Percentiles rank a stretch among this genome's conserved stretches.
These are phyloP conservation scores for Aschersonia sp. DNA, from an alignment of 2,329 filamentous ascomycete genomes.

Conservation along the genomic window DNA sequence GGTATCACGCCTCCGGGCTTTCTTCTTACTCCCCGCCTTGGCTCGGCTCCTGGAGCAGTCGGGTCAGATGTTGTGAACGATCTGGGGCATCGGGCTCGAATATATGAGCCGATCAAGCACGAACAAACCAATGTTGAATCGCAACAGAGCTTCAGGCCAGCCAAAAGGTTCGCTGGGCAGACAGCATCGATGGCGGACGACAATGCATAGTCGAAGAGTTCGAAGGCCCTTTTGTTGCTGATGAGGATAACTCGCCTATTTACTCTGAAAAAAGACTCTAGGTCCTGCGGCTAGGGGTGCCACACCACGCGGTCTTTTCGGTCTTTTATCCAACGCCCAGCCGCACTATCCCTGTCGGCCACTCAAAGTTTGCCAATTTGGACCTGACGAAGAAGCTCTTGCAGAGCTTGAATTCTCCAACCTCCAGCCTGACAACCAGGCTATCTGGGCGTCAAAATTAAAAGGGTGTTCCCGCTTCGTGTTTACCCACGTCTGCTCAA, in stretches of 20 bases:
- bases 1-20: constrained; percentile 1
- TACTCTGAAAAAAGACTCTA: neutral
- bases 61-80: neutral
- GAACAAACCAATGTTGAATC: neutral
- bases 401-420: constrained; percentile 6
- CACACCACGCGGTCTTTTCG: neutral
- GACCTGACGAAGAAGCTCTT: neutral
- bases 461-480: constrained; percentile 9
- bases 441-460: constrained; percentile 14
- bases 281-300: neutral
- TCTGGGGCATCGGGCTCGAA: neutral
- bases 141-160: neutral
- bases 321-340: neutral
- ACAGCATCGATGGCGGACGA: neutral
- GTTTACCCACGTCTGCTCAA: constrained; percentile 21
- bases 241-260: neutral
- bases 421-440: constrained; percentile 5
- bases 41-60: neutral
- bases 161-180: constrained; percentile 4
- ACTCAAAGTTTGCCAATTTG: constrained; percentile 6
- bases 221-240: constrained; percentile 3
- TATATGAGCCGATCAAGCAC: neutral
- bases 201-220: neutral
- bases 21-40: neutral
- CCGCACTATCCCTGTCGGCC: neutral